Evolutionary conservation across 305 asterid species (phyloP), one percentile per base, ranked within the genome.

Genomic region (Fraxinus ornus): DNA sequence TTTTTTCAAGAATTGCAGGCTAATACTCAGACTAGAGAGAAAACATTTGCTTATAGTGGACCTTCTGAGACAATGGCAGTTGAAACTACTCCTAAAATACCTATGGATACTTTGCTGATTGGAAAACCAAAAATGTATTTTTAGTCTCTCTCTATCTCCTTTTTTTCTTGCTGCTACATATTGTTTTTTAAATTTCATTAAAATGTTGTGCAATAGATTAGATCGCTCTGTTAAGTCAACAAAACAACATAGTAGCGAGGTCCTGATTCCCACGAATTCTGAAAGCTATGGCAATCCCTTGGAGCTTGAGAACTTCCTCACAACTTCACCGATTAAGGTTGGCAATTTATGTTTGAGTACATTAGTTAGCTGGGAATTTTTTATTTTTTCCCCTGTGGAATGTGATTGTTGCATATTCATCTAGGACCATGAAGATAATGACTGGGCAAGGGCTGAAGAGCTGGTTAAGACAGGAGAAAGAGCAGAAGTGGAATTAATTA

Each of bases 381-480:
- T 75, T 21, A 33, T 41, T 2, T 10, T 44, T 44, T 5, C 9
- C 66, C 26, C 66, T 57, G 74, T 86, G 64, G 80, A 80, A 77
- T 81, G 84, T 86, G 84, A 87, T 84, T 85, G 80, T 80, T 82
- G 73, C 55, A 39, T 75, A 64, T 76, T 78, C 76, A 62, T 64
- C 79, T 87, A 95, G 99, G 98, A 93, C 76, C 88, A 86, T 49
- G 97, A 93, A 86, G 97, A 88, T 10, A 86, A 37, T 75, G 97
- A 94, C 94, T 95, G 99, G 98, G 85, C 78, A 81, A 94, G 86
- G 85, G 98, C 93, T 37, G 99, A 94, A 85, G 83, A 86, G 85
- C 82, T 95, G 80, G 89, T 89, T 75, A 88, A 86, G 88, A 91
- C 90, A 9, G 94, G 96, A 77, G 93, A 88, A 81, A 92, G 94